Percentiles rank a stretch among this genome's conserved stretches.
These are phyloP conservation scores for Saccharomyces hybrid DNA, from an alignment of 1,139 yeast genomes.

Conservation along the genomic window DNA sequence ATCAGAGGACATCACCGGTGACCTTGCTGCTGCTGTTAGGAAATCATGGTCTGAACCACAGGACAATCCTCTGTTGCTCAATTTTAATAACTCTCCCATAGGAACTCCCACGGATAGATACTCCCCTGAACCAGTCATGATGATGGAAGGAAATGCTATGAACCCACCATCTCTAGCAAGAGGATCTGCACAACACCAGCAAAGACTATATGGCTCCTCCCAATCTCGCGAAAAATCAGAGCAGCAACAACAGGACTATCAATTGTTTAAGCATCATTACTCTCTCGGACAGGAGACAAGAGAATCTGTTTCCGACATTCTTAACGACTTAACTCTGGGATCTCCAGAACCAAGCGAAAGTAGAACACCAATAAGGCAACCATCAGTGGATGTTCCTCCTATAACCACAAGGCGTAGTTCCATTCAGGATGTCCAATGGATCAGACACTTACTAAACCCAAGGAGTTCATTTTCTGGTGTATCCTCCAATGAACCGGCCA, in stretches of 20 bases:
- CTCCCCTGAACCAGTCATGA: background rate
- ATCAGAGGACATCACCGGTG: constrained; percentile 14
- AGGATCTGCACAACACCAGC: constrained; percentile 10
- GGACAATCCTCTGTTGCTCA: constrained; percentile 4
- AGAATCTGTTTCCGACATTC: constrained; percentile 19
- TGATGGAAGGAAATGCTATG: background rate
- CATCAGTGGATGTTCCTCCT: background rate
- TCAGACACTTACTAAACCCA: constrained; percentile 30
- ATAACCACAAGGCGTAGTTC: constrained; percentile 21
- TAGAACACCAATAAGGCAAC: background rate
- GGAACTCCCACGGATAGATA: constrained; percentile 13
- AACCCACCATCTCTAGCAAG: background rate
- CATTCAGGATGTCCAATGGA: constrained; percentile 29
- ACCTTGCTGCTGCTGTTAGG: constrained; percentile 28
- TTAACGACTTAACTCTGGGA: constrained; percentile 18
- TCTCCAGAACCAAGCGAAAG: constrained; percentile 3
- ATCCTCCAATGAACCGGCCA: constrained; percentile 21
- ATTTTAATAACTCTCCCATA: constrained; percentile 13
- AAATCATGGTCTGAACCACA: constrained; percentile 31
- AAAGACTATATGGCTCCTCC: background rate
- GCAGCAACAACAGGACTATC: constrained; percentile 15
- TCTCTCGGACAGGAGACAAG: constrained; percentile 18
- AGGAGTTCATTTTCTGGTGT: constrained; percentile 31
- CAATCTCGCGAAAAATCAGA: background rate
- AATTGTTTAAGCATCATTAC: constrained; percentile 26